Conservation (phyloP, 2,329 filamentous ascomycete genomes). For the Fusarium buxicola region DNA sequence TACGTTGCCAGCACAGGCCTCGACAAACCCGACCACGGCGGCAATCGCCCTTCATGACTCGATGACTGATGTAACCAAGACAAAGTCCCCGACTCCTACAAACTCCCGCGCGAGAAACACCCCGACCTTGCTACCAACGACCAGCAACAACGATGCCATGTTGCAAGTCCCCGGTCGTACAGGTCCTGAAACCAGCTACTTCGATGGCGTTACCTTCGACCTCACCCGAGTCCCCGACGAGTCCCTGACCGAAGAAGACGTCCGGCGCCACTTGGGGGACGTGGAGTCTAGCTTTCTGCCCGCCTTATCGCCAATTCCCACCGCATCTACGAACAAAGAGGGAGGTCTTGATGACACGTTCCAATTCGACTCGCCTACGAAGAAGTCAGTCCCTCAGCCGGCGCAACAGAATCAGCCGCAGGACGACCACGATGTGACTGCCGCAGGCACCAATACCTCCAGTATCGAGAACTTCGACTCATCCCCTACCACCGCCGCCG, state of each 20-base stretch:
- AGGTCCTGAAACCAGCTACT: slow-evolving; percentile 55
- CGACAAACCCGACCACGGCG: slow-evolving; percentile 22
- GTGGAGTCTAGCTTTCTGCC: slow-evolving; percentile 75
- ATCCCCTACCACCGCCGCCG: slow-evolving; percentile 67
- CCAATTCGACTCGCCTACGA: slow-evolving; percentile 63
- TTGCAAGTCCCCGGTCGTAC: slow-evolving; percentile 30
- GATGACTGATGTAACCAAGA: slow-evolving; percentile 30
- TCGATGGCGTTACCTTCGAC: slow-evolving; percentile 56
- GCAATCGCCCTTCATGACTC: slow-evolving; percentile 29
- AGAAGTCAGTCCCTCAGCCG: slow-evolving; percentile 47
- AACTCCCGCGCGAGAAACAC: slow-evolving; percentile 6
- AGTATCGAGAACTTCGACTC: slow-evolving; percentile 66
- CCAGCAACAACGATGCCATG: slow-evolving; percentile 29
- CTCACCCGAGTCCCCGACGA: slow-evolving; percentile 53
- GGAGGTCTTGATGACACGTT: slow-evolving; percentile 66
- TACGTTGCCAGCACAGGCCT: slow-evolving; percentile 16
- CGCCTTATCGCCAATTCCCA: slow-evolving; percentile 66
- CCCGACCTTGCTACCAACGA: slow-evolving; percentile 18
- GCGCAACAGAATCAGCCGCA: slow-evolving; percentile 28
- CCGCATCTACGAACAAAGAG: slow-evolving; percentile 53
- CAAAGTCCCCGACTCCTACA: slow-evolving; percentile 16
- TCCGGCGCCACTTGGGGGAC: slow-evolving; percentile 69
- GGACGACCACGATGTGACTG: slow-evolving; percentile 44
- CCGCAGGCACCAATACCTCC: slow-evolving; percentile 59
- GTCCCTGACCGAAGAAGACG: slow-evolving; percentile 64